Conservation (phyloP, 139 green algal genomes). For the Trebouxia sp. region DNA sequence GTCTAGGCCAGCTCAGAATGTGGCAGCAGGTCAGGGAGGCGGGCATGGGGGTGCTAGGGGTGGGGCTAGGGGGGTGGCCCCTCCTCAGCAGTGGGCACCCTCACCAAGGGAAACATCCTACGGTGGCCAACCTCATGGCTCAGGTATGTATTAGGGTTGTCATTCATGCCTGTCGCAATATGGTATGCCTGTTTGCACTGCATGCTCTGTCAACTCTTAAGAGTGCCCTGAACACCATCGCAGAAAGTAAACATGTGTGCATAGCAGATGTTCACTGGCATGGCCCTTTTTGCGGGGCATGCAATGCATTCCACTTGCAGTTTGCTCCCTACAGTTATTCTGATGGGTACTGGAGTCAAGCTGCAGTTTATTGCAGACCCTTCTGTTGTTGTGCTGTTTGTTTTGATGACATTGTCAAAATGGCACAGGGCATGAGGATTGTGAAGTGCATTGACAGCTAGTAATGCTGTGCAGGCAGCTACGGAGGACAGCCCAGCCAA, state of each 20-base stretch:
- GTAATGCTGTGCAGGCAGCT: not conserved
- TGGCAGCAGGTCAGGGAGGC: not conserved
- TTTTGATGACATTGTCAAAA: too few relatives aligned
- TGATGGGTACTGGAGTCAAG: not conserved
- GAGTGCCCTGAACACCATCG: too few relatives aligned
- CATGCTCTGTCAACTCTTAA: too few relatives aligned
- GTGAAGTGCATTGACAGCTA: not conserved
- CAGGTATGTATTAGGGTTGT: too few relatives aligned
- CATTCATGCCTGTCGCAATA: too few relatives aligned
- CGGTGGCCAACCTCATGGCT: not conserved
- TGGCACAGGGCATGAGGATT: not conserved
- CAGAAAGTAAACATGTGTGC: too few relatives aligned
- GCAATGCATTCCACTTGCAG: too few relatives aligned
- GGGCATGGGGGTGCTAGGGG: not conserved
- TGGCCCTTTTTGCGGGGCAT: too few relatives aligned
- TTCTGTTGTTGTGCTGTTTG: not conserved
- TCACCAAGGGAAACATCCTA: conserved; percentile 2
- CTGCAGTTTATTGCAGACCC: not conserved
- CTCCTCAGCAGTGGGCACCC: not conserved
- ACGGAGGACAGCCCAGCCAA: not conserved
- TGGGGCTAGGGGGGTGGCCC: not conserved
- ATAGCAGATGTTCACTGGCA: too few relatives aligned
- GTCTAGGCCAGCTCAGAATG: not conserved
- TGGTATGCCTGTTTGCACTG: too few relatives aligned
- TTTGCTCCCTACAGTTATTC: not conserved